Base-by-base conservation (phyloP, 352 stramenopile species). In the Phytophthora cajani region DNA sequence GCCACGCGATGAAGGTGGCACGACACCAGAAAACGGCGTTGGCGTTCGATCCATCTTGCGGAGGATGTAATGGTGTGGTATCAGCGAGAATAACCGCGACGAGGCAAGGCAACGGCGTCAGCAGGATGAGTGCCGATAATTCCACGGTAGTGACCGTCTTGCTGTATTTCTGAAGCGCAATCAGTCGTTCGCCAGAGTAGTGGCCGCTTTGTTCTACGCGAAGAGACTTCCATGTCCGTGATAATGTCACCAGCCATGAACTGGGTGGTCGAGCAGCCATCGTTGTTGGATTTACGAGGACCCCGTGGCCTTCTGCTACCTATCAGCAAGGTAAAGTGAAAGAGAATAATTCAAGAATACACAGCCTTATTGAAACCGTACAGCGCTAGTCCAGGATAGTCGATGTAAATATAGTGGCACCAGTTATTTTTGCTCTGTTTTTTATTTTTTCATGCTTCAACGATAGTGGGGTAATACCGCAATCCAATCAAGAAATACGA, bases 1-100 rank as follows among this genome's bases (percentile, higher is more conserved):
- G 8, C 38, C 42, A 42, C 7, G 58, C 44, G n/a, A 52, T 46
- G 10, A 63, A 49, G 6, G 14, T 36, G 1, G 47, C 49, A 14
- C 66, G 46, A 19, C 57, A 21, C 66, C 66, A 73, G 36, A 68
- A 64, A 30, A 66, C 32, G 8, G 40, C 7, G 38, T 66, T 66
- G 7, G 59, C 25, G 19, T 66, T 58, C 10, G 59, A 33, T 40
- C 46, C 49, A 30, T 51, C 59, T 59, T 66, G 47, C 52, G 59
- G 59, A 42, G 59, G 5, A 33, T 66, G 51, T 19, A 58, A 51
- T 16, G 59, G 49, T 17, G 36, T 21, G 12, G 52, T 21, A 33
- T 66, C 59, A 27, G 59, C 59, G 27, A 57, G n/a, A 12, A 50
- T 49, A 40, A 58, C 32, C 11, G 32, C 14, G 23, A 66, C 5